Evolutionary conservation across 176 grass and related monocot genomes (phyloP).

Genomic region (Eleusine indica): DNA sequence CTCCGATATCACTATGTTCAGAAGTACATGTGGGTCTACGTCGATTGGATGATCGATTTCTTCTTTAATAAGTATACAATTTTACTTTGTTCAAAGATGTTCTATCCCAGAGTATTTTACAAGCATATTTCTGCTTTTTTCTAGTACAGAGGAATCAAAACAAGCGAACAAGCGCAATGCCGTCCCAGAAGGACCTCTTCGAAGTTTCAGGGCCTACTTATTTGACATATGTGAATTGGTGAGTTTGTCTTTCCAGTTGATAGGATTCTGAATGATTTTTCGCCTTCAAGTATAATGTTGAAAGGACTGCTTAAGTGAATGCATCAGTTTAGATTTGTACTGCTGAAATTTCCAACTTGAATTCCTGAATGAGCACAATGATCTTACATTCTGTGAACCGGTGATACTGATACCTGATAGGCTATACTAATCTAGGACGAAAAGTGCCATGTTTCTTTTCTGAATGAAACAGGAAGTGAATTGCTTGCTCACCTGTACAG

Average conservation of each 20-base stretch:
- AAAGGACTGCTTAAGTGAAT: neutral
- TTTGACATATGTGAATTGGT: conserved; percentile 66
- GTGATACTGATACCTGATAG: neutral
- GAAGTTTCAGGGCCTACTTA: conserved; percentile 59
- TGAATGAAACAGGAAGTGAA: too few relatives aligned
- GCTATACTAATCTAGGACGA: neutral
- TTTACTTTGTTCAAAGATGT: neutral
- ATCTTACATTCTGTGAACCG: neutral
- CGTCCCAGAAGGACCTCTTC: conserved; percentile 62
- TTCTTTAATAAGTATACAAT: neutral
- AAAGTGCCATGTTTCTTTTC: too few relatives aligned
- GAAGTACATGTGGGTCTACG: neutral
- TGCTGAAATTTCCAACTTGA: neutral
- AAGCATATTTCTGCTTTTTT: neutral
- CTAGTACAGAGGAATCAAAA: conserved; percentile 23
- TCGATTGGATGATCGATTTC: neutral
- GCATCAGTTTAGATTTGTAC: neutral
- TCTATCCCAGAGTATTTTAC: neutral
- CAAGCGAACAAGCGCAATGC: conserved; percentile 29
- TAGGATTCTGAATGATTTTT: neutral
- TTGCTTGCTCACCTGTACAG: conserved; percentile 11
- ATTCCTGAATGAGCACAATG: neutral
- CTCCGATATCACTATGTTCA: neutral
- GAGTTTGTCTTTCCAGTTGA: conserved; percentile 19
- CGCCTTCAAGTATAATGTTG: neutral